Evolutionary conservation across 2,329 filamentous ascomycete species (phyloP).

Genomic region (Venturia asperata): DNA sequence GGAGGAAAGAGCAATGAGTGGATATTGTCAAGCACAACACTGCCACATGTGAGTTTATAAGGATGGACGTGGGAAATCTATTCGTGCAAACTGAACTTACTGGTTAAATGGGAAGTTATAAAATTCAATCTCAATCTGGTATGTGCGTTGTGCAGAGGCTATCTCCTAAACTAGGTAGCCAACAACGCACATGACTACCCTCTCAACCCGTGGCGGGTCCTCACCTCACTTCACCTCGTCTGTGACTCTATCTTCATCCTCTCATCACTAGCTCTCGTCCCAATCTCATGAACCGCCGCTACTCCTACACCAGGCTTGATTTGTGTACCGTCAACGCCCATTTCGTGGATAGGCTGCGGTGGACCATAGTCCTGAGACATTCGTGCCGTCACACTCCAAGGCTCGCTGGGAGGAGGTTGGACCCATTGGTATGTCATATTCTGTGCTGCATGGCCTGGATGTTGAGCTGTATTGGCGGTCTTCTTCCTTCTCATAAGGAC

Average conservation of each 20-base stretch:
- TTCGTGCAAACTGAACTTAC: too few species aligned
- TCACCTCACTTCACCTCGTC: background rate
- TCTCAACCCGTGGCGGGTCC: background rate
- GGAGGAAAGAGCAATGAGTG: too few species aligned
- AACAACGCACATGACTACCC: background rate
- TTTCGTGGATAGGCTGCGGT: background rate
- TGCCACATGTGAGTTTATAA: too few species aligned
- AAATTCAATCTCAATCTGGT: too few species aligned
- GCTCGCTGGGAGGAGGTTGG: background rate
- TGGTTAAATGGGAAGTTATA: too few species aligned
- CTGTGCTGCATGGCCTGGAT: background rate
- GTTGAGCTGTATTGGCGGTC: background rate
- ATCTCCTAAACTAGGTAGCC: background rate
- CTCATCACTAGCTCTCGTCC: background rate
- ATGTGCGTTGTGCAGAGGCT: too few species aligned
- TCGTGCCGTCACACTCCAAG: background rate
- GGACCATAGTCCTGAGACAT: background rate
- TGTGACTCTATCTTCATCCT: background rate
- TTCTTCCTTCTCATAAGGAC: background rate
- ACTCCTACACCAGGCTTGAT: background rate
- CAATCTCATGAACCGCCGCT: background rate
- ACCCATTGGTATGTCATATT: background rate
- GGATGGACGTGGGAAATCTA: too few species aligned
- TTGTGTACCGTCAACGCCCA: background rate
- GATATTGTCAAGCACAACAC: too few species aligned